phyloP scores from a whole-genome alignment of 2,329 filamentous ascomycete genomes.

The Aureobasidium melanogenum region DNA sequence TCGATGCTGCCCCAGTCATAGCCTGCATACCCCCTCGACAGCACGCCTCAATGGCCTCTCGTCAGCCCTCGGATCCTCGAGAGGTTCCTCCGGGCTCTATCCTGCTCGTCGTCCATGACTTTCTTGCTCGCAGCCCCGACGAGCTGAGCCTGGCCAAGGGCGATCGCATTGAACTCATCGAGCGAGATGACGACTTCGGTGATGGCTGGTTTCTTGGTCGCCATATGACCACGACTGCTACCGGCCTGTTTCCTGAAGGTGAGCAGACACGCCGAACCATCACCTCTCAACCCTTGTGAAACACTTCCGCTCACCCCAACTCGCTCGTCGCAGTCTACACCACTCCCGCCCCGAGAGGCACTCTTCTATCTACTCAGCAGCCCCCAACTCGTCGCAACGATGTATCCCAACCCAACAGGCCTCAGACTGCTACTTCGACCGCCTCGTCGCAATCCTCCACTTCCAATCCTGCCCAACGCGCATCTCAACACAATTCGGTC shows the following conservation, averaged over 20 bases:
- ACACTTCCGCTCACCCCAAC: conserved; percentile 9
- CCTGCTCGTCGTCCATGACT: conserved; percentile 72
- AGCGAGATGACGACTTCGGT: conserved; percentile 80
- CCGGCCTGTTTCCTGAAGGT: conserved; percentile 79
- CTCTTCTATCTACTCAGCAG: conserved; percentile 16
- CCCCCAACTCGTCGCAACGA: neutral
- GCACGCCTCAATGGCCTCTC: conserved; percentile 4
- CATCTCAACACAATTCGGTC: conserved; percentile 53
- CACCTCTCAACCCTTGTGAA: neutral
- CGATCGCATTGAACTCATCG: conserved; percentile 72
- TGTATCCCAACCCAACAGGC: neutral
- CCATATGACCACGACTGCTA: conserved; percentile 64
- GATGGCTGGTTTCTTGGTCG: conserved; percentile 78
- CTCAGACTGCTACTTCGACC: conserved; percentile 1
- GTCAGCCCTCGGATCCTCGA: conserved; percentile 10
- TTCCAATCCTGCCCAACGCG: neutral
- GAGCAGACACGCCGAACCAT: conserved; percentile 19
- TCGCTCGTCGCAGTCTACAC: conserved; percentile 26
- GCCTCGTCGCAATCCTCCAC: neutral
- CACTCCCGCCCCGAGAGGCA: conserved; percentile 28
- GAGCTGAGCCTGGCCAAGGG: conserved; percentile 83
- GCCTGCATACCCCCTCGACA: neutral
- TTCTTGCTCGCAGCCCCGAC: conserved; percentile 81
- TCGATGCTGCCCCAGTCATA: conserved; percentile 2
- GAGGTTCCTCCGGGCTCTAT: conserved; percentile 29